phyloP scores from a whole-genome alignment of 1,284 basidiomycete genomes.

The Trichosporon ovoides region DNA sequence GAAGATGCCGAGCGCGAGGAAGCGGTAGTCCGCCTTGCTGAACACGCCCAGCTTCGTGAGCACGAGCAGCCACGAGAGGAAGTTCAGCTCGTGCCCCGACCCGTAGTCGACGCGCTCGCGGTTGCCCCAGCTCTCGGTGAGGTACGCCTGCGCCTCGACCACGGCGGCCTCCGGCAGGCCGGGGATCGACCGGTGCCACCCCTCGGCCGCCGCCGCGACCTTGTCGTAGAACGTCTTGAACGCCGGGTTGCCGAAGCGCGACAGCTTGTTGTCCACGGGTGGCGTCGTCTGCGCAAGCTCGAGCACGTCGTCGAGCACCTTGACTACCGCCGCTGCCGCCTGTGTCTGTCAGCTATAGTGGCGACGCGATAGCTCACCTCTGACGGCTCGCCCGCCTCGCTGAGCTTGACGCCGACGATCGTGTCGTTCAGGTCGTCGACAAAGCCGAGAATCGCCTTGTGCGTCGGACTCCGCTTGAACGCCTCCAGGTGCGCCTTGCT shows the following conservation, averaged over 20 bases:
- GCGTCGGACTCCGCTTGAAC: slow-evolving; percentile 73
- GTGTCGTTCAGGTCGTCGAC: slow-evolving; percentile 71
- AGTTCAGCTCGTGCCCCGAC: slow-evolving; percentile 98
- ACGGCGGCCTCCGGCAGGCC: slow-evolving; percentile 58
- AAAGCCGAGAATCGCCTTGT: slow-evolving; percentile 65
- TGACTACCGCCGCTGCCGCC: slow-evolving; percentile 61
- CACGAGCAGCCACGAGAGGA: slow-evolving; percentile 90
- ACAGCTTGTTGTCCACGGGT: slow-evolving; percentile 82
- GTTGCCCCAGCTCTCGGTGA: slow-evolving; percentile 87
- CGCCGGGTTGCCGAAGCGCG: slow-evolving; percentile 94
- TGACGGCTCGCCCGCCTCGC: slow-evolving; percentile 58
- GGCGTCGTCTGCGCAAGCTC: slow-evolving; percentile 65
- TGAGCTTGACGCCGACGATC: slow-evolving; percentile 71
- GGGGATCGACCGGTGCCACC: slow-evolving; percentile 56
- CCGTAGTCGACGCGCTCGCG: slow-evolving; percentile 92
- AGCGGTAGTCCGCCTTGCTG: slow-evolving; percentile 61
- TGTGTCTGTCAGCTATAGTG: slow-evolving; percentile 39
- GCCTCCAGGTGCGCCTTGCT: slow-evolving; percentile 69
- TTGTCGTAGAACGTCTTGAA: slow-evolving; percentile 88
- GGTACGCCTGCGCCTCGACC: slow-evolving; percentile 70
- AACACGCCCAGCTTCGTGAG: slow-evolving; percentile 70
- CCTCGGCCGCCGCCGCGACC: slow-evolving; percentile 58
- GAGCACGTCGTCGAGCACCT: slow-evolving; percentile 65
- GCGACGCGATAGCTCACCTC: slow-evolving; percentile 52
- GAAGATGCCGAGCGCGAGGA: slow-evolving; percentile 79